Percentiles rank a stretch among this genome's conserved stretches.
These are phyloP conservation scores for Daldinia loculata DNA, from an alignment of 495 filamentous ascomycete genomes.

Conservation along the genomic window DNA sequence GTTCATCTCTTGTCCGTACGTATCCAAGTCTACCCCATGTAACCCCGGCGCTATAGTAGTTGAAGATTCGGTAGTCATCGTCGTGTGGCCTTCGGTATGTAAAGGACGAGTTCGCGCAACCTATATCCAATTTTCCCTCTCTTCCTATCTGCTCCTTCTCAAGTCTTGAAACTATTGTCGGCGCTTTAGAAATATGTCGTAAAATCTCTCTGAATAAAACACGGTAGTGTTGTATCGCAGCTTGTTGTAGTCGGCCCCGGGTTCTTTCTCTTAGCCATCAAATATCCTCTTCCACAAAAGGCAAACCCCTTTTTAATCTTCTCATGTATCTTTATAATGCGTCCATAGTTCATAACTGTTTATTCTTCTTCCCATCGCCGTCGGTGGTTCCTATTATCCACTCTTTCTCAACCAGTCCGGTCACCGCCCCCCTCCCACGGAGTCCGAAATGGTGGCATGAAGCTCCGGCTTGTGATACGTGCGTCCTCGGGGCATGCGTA, in stretches of 20 bases:
- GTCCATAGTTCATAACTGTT: not conserved
- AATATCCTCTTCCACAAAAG: not conserved
- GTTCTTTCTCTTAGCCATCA: not conserved
- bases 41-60: not conserved
- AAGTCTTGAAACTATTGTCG: not conserved
- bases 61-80: not conserved
- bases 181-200: not conserved
- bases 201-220: not conserved
- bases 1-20: not conserved
- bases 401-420: not conserved
- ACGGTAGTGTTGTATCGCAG: not conserved
- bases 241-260: not conserved
- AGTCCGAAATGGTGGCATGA: slow-evolving; percentile 18
- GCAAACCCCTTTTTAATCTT: not conserved
- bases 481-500: slow-evolving; percentile 4
- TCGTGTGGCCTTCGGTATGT: not conserved
- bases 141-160: not conserved
- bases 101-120: not conserved
- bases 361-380: not conserved
- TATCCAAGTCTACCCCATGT: not conserved
- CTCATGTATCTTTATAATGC: not conserved
- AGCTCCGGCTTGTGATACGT: slow-evolving; percentile 14
- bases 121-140: not conserved
- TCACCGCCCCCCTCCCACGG: not conserved
- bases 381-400: not conserved